Evolutionary conservation across 192 early-diverging fungal species (phyloP).

Genomic region (Helicostylum pulchrum): DNA sequence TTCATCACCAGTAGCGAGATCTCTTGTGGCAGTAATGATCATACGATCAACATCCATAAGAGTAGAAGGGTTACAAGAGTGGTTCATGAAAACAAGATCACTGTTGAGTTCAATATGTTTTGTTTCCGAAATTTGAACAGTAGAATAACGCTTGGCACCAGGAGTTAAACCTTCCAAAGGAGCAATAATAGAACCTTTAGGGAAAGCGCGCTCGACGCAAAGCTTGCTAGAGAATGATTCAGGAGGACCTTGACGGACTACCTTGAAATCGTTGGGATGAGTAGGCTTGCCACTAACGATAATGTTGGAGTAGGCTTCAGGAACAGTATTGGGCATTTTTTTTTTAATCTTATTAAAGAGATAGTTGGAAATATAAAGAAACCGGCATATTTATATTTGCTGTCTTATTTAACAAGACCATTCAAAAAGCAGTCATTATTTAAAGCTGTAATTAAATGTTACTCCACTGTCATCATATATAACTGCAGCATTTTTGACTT

Average conservation of each 20-base stretch:
- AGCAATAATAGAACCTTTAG: slow-evolving; percentile 43
- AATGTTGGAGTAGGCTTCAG: background rate
- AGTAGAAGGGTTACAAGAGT: slow-evolving; percentile 50
- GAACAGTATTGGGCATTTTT: background rate
- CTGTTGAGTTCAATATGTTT: slow-evolving; percentile 55
- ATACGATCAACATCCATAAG: slow-evolving; percentile 42
- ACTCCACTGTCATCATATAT: background rate
- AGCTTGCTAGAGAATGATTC: slow-evolving; percentile 47
- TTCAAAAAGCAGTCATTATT: too few relatives aligned
- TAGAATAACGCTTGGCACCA: slow-evolving; percentile 51
- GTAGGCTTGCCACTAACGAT: slow-evolving; percentile 14
- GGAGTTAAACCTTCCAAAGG: slow-evolving; percentile 46
- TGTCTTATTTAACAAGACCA: background rate
- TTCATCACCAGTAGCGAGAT: slow-evolving; percentile 50
- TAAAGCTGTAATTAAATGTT: too few relatives aligned
- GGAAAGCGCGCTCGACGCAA: slow-evolving; percentile 37
- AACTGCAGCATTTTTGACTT: background rate
- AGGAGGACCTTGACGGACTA: slow-evolving; percentile 36
- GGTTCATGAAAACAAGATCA: slow-evolving; percentile 55
- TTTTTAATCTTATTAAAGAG: too few relatives aligned
- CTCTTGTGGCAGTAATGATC: slow-evolving; percentile 41
- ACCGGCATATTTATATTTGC: background rate
- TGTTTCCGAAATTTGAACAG: slow-evolving; percentile 46
- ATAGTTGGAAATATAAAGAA: background rate
- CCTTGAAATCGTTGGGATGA: slow-evolving; percentile 43